Evolutionary conservation across 2,329 filamentous ascomycete species (phyloP).

Genomic region (Cercospora zeae-maydis): DNA sequence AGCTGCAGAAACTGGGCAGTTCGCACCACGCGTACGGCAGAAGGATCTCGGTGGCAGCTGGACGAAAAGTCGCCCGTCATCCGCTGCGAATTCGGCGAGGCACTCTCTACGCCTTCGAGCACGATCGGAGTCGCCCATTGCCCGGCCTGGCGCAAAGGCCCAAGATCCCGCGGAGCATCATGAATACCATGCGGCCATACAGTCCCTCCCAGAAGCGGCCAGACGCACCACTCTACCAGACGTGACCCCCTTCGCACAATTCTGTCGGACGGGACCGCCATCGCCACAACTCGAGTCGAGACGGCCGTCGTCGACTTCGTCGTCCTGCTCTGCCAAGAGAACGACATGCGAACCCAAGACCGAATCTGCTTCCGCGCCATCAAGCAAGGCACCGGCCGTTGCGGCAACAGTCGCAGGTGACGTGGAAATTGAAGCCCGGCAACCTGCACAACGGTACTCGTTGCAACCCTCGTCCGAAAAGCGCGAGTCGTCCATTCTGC

Average conservation of each 20-base stretch:
- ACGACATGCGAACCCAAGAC: not conserved
- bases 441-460: not conserved
- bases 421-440: not conserved
- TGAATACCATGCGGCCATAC: slow-evolving; percentile 18
- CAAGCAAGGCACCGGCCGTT: not conserved
- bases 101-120: not conserved
- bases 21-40: slow-evolving; percentile 32
- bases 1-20: slow-evolving; percentile 50
- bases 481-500: slow-evolving; percentile 27
- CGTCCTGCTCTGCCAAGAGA: slow-evolving; percentile 6
- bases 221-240: slow-evolving; percentile 32
- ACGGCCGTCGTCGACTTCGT: slow-evolving; percentile 3
- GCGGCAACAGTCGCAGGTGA: not conserved
- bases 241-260: slow-evolving; percentile 33
- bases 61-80: slow-evolving; percentile 8
- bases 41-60: slow-evolving; percentile 20
- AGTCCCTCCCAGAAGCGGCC: slow-evolving; percentile 29
- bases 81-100: not conserved
- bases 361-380: not conserved
- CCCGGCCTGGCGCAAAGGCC: not conserved
- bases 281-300: slow-evolving; percentile 19
- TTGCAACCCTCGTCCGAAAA: slow-evolving; percentile 28
- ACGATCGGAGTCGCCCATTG: slow-evolving; percentile 1
- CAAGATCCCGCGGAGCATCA: not conserved
- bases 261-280: slow-evolving; percentile 31